Conservation (phyloP, 371 early-diverging fungal species). For the Capniomyces stellatus region DNA sequence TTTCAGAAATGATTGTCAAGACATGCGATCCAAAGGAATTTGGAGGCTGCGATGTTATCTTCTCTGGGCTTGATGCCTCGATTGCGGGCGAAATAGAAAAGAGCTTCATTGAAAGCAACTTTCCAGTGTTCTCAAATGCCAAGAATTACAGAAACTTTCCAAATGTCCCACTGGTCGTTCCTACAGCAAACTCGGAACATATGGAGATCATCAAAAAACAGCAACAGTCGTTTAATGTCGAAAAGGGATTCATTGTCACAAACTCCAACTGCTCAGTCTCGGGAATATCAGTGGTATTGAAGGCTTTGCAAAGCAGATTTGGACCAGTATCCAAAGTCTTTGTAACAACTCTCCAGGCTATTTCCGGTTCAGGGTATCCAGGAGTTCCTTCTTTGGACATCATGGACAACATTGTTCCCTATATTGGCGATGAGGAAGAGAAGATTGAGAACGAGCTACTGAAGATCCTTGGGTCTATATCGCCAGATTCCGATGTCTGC, state of each 20-base stretch:
- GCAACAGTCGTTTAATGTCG: constrained; percentile 34
- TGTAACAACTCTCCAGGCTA: constrained; percentile 87
- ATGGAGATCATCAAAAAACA: constrained; percentile 63
- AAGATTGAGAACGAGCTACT: constrained; percentile 88
- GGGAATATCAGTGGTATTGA: constrained; percentile 77
- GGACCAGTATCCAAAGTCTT: constrained; percentile 57
- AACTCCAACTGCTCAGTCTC: constrained; percentile 96
- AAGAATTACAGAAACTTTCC: constrained; percentile 84
- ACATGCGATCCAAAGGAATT: constrained; percentile 65
- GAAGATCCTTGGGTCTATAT: constrained; percentile 73
- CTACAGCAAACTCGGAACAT: constrained; percentile 75
- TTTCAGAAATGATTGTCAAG: constrained; percentile 39
- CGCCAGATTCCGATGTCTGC: constrained; percentile 30
- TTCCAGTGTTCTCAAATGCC: constrained; percentile 87
- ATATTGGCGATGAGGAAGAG: constrained; percentile 89
- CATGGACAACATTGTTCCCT: constrained; percentile 83
- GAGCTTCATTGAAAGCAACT: constrained; percentile 63
- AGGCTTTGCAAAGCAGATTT: constrained; percentile 76
- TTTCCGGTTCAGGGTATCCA: constrained; percentile 92
- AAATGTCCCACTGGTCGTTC: constrained; percentile 79
- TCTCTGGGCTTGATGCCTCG: constrained; percentile 82
- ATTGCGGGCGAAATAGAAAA: constrained; percentile 68
- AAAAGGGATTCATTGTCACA: constrained; percentile 79
- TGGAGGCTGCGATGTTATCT: constrained; percentile 66
- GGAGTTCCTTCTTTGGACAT: constrained; percentile 88